A percentile compares a stretch with the other conserved stretches of the same genome.
phyloP scores from a whole-genome alignment of 2,329 filamentous ascomycete species.

The Pseudonectria foliicola region DNA sequence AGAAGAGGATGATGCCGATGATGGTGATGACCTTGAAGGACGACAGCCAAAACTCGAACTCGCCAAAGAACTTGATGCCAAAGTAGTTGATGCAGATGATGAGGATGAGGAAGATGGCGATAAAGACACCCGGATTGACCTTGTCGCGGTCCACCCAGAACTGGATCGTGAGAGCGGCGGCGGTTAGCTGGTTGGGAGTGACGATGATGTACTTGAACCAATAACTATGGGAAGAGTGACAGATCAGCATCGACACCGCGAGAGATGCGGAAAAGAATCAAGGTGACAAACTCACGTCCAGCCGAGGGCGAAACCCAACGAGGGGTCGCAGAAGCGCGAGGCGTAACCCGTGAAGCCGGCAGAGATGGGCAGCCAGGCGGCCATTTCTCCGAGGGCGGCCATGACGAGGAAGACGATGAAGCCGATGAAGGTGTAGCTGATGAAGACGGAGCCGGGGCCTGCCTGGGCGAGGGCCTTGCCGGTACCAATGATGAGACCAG shows the following conservation, averaged over 20 bases:
- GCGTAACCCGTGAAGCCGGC: slow-evolving; percentile 80
- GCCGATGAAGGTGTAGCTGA: slow-evolving; percentile 64
- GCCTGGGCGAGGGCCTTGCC: slow-evolving; percentile 46
- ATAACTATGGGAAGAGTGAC: slow-evolving; percentile 30
- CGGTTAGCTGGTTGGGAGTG: slow-evolving; percentile 78
- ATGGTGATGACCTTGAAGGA: slow-evolving; percentile 65
- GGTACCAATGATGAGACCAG: slow-evolving; percentile 66
- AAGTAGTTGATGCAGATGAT: slow-evolving; percentile 64
- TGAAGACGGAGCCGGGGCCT: slow-evolving; percentile 60
- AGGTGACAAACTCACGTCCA: slow-evolving; percentile 48
- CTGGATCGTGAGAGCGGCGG: slow-evolving; percentile 69
- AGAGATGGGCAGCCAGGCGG: slow-evolving; percentile 69
- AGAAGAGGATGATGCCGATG: slow-evolving; percentile 57
- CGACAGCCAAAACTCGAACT: slow-evolving; percentile 55
- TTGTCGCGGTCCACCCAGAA: slow-evolving; percentile 62
- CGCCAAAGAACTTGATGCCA: slow-evolving; percentile 61
- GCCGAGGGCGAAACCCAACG: slow-evolving; percentile 71
- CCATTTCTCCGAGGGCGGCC: slow-evolving; percentile 78
- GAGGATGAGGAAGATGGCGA: slow-evolving; percentile 59
- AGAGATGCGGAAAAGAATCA: background rate
- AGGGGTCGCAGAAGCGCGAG: slow-evolving; percentile 70
- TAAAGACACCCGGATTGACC: slow-evolving; percentile 74
- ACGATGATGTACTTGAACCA: slow-evolving; percentile 81
- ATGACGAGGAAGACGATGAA: slow-evolving; percentile 74
- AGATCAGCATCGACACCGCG: background rate